Evolutionary conservation across 192 early-diverging fungal genomes (phyloP), one percentile per base, ranked within the genome.

Genomic region (Backusella tuberculispora): DNA sequence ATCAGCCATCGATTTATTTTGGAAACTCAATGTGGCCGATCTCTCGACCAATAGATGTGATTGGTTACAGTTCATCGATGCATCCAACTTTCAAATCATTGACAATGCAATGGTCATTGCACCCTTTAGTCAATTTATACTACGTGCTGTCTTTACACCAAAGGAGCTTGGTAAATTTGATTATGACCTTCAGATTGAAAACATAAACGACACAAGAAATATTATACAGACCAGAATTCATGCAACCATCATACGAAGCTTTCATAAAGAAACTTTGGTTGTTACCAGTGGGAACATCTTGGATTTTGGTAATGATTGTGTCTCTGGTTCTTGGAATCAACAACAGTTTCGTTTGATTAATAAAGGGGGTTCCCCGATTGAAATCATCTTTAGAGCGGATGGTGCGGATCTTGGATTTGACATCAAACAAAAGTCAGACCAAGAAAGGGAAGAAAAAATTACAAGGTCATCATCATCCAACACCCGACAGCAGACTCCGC

Each of bases 231-330:
- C 90, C 38, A 86, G 86, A n/a, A 90, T 97, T 47, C 92, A 95
- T 72, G 95, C 95, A 0, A 82, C 88, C 15, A 34, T 34, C 29
- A 91, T 94, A 0, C 84, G 90, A 44, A 86, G 89, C 40, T 90
- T 83, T 12, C 85, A 87, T 73, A 93, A 95, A 83, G 95, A 92
- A 77, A 86, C 88, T 19, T 83, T 90, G 63, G 83, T 87, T 5
- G 87, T 89, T 63, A 92, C 88, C 79, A 92, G 85, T 72, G 92
- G 87, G 34, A 93, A 82, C 77, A 84, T 81, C 38, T 76, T 99
- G 42, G 95, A 98, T 78, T 99, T 99, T 87, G 95, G 95, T 60
- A 34, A 34, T 34, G 94, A 97, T 76, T 97, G 96, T 78, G 90
- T 88, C 69, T 91, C 94, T 44, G 96, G 96, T 24, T 74, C 85